These are phyloP conservation scores for Ensete glaucum DNA, from an alignment of 176 grass and related monocot genomes.

Conservation along the genomic window DNA sequence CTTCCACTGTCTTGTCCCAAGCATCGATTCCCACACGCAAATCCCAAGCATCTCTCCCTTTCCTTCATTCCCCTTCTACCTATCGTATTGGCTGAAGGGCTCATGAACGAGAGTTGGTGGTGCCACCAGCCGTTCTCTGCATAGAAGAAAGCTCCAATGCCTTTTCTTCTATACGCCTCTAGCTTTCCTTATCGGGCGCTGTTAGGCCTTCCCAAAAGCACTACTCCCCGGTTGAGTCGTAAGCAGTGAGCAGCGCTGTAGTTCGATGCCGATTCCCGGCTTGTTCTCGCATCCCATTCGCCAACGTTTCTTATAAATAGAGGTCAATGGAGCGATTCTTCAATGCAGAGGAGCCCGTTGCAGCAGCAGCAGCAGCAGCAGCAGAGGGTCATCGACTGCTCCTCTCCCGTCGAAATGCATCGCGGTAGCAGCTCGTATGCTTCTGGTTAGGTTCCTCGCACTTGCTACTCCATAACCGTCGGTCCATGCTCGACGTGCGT, in stretches of 20 bases:
- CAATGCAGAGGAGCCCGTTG: not conserved
- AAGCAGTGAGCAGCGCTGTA: not conserved
- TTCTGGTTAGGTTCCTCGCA: not conserved
- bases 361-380: too few relatives aligned
- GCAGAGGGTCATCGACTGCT: not conserved
- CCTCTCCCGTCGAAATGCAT: not conserved
- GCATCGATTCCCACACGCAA: not conserved
- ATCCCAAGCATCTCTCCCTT: not conserved
- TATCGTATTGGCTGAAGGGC: too few relatives aligned
- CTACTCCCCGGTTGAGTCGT: not conserved
- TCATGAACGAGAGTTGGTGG: too few relatives aligned
- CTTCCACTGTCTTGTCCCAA: not conserved
- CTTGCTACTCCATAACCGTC: not conserved
- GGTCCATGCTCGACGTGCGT: not conserved
- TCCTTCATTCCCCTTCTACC: not conserved
- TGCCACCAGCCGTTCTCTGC: not conserved
- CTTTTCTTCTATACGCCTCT: not conserved
- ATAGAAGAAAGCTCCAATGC: not conserved
- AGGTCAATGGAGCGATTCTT: not conserved
- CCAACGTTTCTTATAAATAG: not conserved
- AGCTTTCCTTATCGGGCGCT: not conserved
- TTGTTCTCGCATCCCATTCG: not conserved
- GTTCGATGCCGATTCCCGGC: not conserved
- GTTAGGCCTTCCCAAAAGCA: not conserved
- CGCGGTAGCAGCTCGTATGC: conserved; percentile 1